Evolutionary conservation across 2,329 filamentous ascomycete species (phyloP), one percentile per base, ranked within the genome.

Genomic region (Monilinia laxa): DNA sequence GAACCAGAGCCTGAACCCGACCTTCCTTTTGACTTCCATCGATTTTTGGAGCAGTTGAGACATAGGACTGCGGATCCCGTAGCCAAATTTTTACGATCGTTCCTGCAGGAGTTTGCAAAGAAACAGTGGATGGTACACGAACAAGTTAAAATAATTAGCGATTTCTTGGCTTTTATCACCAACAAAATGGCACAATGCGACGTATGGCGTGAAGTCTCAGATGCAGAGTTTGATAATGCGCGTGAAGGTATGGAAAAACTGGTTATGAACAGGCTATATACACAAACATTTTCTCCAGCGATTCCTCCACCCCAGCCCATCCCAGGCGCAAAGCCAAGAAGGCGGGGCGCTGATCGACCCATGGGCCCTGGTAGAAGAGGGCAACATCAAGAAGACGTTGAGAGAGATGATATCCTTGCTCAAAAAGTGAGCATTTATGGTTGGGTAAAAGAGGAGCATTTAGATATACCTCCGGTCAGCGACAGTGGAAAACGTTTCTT

Each of bases 101-200:
- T 99, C 74, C 81, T 99, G 40, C 88, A 87, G 59, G 96, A 99
- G 77, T 99, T 99, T 79, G 92, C 88, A 47, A 99, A 98, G 81
- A 92, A 93, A 72, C 95, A 98, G 78, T 99, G 95, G 95, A 96
- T 97, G 91, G 95, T 97, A 9, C 95, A 99, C 77, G 95, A 99
- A 79, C 95, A 99, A 78, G 95, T 98, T 76, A 99, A 99, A 80
- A 98, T 99, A 70, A 97, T 99, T 69, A 88, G 92, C 71, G 96
- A 99, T 77, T 99, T 99, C 73, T 82, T 99, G 58, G 88, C 93
- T 55, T 99, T 99, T 75, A 99, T 99, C 70, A 91, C 91, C 64
- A 97, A 97, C 80, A 98, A 98, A 81, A 99, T 99, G 96, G 92
- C 90, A 18, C 86, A 92, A 71, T 99, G 95, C 75, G 95, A 99